Evolutionary conservation across 192 early-diverging fungal genomes (phyloP), one percentile per base, ranked within the genome.

Genomic region (Paraglomus brasilianum): DNA sequence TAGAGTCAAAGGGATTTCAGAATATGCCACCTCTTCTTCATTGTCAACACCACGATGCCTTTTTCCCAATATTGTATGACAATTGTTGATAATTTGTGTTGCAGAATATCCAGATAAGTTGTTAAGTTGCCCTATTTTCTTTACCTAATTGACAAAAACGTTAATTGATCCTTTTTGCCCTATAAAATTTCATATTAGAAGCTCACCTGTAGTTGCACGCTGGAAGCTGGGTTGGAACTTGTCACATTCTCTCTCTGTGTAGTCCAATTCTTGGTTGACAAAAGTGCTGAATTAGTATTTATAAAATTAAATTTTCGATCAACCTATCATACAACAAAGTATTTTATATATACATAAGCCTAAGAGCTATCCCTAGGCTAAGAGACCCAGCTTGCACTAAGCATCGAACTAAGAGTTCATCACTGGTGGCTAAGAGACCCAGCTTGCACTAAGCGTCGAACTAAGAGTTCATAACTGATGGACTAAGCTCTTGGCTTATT

Each of bases 371-470:
- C 53, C 53, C 39, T 56, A 56, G 42, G 7, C 61, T 9, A 63
- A 63, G n/a, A 63, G 61, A 17, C 44, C 45, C 45, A 63, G 61
- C 61, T 47, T 63, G 61, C 44, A 47, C 42, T 40, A 36, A 63
- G 61, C n/a, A 42, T 63, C 22, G 8, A 63, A 47, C 61, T 9
- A 63, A 63, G 30, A 30, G 30, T 30, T 30, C 3, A 30, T 30
- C 30, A 30, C 30, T 30, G 30, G 41, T 11, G 30, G 30, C 61
- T 9, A 63, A 63, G n/a, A 63, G 61, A 17, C 44, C 45, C 22
- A 63, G 61, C 61, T 47, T 63, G 61, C 44, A 47, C n/a, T 40
- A 36, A 63, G 61, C 3, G 30, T 30, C 30, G 30, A 30, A 30
- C 30, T 30, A 30, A 30, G 19, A 48, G 61, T 63, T 63, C 43